phyloP scores from a whole-genome alignment of 2,329 filamentous ascomycete genomes.

The Trichoderma guizhouense region DNA sequence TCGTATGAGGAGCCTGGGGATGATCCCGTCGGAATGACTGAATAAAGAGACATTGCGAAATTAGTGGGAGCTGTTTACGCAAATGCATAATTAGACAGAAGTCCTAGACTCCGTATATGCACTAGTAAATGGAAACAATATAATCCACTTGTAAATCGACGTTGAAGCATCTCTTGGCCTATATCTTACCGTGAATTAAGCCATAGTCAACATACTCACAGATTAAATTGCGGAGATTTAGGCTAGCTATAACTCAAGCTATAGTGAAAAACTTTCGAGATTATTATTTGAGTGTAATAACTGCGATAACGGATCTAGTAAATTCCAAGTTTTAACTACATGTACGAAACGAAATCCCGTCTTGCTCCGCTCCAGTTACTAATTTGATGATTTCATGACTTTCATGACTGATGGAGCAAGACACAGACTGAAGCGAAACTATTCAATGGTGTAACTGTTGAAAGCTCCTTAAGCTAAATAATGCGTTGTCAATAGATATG shows the following conservation, averaged over 20 bases:
- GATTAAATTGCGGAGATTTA: no score
- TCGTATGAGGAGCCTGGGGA: conserved; percentile 35
- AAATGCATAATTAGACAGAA: background rate
- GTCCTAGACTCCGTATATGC: background rate
- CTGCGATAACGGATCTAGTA: no score
- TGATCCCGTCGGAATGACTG: background rate
- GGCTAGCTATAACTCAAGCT: no score
- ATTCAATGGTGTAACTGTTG: background rate
- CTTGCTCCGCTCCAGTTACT: no score
- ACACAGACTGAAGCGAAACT: background rate
- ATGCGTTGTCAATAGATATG: background rate
- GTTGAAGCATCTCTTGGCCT: background rate
- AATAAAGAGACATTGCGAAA: background rate
- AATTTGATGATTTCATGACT: background rate
- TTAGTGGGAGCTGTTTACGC: background rate
- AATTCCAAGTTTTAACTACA: no score
- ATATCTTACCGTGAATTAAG: background rate
- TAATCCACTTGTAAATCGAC: background rate
- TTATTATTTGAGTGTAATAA: no score
- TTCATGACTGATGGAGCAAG: no score
- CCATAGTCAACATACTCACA: no score
- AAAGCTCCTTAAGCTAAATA: background rate
- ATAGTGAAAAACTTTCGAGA: no score
- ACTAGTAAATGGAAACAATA: background rate
- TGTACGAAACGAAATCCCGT: no score